phyloP scores from a whole-genome alignment of 306 rosid genomes.

The Malus sylvestris region DNA sequence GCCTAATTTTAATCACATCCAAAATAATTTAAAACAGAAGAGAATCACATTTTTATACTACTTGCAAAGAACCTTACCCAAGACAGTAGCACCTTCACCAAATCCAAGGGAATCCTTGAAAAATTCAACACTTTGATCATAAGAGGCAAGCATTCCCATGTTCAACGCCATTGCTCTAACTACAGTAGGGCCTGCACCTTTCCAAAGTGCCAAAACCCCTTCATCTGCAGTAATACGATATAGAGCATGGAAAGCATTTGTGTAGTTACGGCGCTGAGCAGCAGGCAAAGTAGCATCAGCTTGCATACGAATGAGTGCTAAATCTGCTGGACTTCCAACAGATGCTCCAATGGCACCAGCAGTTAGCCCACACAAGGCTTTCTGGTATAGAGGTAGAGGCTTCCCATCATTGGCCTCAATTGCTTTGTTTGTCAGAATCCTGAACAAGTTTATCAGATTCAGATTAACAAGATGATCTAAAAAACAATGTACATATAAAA shows the following conservation, averaged over 20 bases:
- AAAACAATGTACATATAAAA: neutral
- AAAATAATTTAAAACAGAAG: neutral
- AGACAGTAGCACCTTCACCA: conserved; percentile 71
- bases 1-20: neutral
- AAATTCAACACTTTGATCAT: conserved; percentile 90
- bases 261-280: conserved; percentile 90
- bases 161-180: conserved; percentile 99
- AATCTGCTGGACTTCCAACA: conserved; percentile 93
- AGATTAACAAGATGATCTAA: neutral
- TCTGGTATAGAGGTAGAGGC: conserved; percentile 96
- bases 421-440: conserved; percentile 84
- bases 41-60: neutral
- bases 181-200: conserved; percentile 98
- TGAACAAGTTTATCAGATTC: conserved; percentile 12
- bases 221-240: conserved; percentile 76
- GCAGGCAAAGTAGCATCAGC: conserved; percentile 89
- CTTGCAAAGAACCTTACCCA: conserved; percentile 40
- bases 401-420: conserved; percentile 95
- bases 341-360: conserved; percentile 98
- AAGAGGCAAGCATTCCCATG: conserved; percentile 99
- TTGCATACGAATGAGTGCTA: conserved; percentile 98
- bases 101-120: conserved; percentile 82
- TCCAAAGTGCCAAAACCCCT: conserved; percentile 94
- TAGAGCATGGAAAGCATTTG: conserved; percentile 92
- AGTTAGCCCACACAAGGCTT: conserved; percentile 94